Evolutionary conservation across 192 early-diverging fungal genomes (phyloP).

Genomic region (Backusella parvicylindrica): DNA sequence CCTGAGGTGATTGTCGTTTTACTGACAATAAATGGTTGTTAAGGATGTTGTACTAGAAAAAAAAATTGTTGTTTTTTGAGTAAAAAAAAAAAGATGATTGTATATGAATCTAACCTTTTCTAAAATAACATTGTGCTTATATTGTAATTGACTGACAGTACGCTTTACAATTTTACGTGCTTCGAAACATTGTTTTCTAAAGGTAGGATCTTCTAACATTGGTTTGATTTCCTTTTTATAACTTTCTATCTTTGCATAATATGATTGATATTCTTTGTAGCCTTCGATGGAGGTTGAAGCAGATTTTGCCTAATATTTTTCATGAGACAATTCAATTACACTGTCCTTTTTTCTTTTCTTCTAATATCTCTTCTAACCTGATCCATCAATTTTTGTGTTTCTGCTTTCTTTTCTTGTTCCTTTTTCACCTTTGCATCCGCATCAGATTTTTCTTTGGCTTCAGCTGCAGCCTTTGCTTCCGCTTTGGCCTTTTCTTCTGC

Average conservation of each 20-base stretch:
- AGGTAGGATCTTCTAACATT: constrained; percentile 7
- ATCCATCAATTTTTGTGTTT: neutral
- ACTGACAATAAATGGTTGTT: neutral
- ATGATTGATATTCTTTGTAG: constrained; percentile 30
- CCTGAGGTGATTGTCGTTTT: constrained; percentile 14
- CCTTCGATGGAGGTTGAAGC: constrained; percentile 15
- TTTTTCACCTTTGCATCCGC: neutral
- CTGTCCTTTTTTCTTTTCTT: no score
- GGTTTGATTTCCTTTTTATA: constrained; percentile 41
- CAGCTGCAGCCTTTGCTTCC: constrained; percentile 8
- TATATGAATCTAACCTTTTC: no score
- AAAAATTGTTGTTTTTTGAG: no score
- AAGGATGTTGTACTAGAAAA: neutral
- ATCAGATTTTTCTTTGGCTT: constrained; percentile 21
- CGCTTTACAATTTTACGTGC: constrained; percentile 32
- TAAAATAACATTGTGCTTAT: constrained; percentile 33
- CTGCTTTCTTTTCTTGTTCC: constrained; percentile 12
- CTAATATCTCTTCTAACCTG: no score
- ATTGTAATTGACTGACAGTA: constrained; percentile 43
- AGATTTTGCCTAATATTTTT: constrained; percentile 6
- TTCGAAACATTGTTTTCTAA: constrained; percentile 27
- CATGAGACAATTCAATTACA: no score
- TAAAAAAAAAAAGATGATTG: no score
- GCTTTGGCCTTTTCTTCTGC: neutral
- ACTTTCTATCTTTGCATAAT: constrained; percentile 20